phyloP scores from a whole-genome alignment of 306 rosid species.

The Gillenia trifoliata region DNA sequence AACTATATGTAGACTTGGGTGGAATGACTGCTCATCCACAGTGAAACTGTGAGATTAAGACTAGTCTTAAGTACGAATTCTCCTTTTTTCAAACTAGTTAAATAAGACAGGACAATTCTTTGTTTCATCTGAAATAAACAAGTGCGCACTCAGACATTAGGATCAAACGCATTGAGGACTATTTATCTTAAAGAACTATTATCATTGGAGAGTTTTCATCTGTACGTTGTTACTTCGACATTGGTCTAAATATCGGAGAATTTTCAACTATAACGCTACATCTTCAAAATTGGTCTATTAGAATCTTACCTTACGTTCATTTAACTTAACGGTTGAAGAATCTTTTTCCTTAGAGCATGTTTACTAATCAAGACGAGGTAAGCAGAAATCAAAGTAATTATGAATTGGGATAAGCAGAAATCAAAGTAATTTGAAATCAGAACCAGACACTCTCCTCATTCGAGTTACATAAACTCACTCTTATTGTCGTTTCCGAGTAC shows the following conservation, averaged over 20 bases:
- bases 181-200: background rate
- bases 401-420: background rate
- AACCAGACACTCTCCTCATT: too few relatives aligned
- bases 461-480: background rate
- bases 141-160: background rate
- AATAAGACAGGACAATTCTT: background rate
- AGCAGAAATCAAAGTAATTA: too few relatives aligned
- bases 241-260: background rate
- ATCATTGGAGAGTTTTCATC: too few relatives aligned
- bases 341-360: background rate
- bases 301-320: background rate
- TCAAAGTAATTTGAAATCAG: too few relatives aligned
- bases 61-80: background rate
- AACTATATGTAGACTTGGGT: background rate
- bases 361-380: background rate
- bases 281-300: background rate
- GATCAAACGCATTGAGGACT: background rate
- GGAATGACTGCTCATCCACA: background rate
- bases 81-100: background rate
- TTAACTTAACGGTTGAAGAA: background rate
- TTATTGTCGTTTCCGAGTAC: background rate
- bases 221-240: background rate
- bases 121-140: background rate
- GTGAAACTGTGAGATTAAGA: background rate
- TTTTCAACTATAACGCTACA: background rate